A percentile compares a stretch with the other conserved stretches of the same genome.
phyloP scores from a whole-genome alignment of 192 early-diverging fungal species.

The Lunasporangiospora selenospora region DNA sequence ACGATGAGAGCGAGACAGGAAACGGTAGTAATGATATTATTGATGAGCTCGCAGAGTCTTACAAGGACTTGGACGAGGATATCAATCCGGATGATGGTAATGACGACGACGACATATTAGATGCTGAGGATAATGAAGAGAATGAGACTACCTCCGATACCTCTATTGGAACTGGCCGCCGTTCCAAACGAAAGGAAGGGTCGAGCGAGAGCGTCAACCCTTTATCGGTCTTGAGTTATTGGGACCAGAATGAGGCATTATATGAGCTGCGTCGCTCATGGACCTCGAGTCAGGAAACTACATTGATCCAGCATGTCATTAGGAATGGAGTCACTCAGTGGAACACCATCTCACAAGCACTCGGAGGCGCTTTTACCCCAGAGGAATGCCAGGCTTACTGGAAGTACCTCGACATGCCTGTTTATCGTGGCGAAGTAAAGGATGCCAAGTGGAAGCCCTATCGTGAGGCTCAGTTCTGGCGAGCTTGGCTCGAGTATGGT shows the following conservation, averaged over 20 bases:
- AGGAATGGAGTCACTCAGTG: conserved; percentile 19
- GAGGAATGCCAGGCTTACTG: conserved; percentile 36
- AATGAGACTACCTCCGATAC: conserved; percentile 1
- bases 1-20: no score
- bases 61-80: neutral
- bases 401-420: conserved; percentile 43
- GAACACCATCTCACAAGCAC: conserved; percentile 12
- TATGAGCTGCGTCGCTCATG: conserved; percentile 9
- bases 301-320: conserved; percentile 37
- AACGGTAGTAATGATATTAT: no score
- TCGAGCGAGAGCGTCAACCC: neutral
- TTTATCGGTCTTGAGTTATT: neutral
- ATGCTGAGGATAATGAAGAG: neutral
- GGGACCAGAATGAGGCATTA: conserved; percentile 11
- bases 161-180: neutral
- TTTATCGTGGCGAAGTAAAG: neutral
- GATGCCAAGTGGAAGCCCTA: conserved; percentile 8
- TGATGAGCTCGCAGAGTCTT: no score
- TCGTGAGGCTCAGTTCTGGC: conserved; percentile 27
- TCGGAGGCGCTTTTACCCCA: conserved; percentile 14
- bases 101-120: conserved; percentile 11
- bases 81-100: neutral
- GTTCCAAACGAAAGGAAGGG: neutral
- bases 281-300: conserved; percentile 19
- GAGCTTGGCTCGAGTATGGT: conserved; percentile 19